Evolutionary conservation across 768 basidiomycete genomes (phyloP).

Genomic region (Lactifluus hygrophoroides): DNA sequence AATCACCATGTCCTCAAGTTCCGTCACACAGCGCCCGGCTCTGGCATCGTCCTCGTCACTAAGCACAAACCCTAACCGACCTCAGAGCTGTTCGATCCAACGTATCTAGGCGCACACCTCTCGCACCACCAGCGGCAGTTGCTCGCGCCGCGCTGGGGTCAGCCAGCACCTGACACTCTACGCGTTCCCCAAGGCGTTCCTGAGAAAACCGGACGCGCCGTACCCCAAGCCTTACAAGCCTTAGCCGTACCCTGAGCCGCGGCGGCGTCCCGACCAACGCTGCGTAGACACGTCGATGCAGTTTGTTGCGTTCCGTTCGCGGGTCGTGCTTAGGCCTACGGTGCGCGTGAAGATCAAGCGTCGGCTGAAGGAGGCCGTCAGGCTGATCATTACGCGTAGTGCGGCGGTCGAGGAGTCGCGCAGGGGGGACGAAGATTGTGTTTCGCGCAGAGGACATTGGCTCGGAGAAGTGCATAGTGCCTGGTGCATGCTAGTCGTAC

Average conservation of each 20-base stretch:
- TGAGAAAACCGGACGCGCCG: not conserved
- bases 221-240: not conserved
- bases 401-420: not conserved
- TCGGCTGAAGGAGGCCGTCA: not conserved
- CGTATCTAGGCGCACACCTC: conserved; percentile 3
- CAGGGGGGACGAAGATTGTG: not conserved
- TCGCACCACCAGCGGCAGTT: not conserved
- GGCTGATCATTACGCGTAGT: conserved; percentile 11
- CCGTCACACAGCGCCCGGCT: conserved; percentile 10
- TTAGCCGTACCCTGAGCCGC: conserved; percentile 4
- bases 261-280: not conserved
- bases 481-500: not conserved
- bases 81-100: not conserved
- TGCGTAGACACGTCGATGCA: conserved; percentile 7
- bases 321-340: not conserved
- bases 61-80: not conserved
- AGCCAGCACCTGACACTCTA: not conserved
- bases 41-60: not conserved
- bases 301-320: not conserved
- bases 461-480: conserved; percentile 10
- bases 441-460: conserved; percentile 10
- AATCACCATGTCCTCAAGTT: conserved; percentile 1
- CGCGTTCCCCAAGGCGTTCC: conserved; percentile 15
- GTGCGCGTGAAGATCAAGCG: conserved; percentile 8
- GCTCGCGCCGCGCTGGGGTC: conserved; percentile 1